Conservation (phyloP, 2,329 filamentous ascomycete genomes). For the Diaporthe amygdali region DNA sequence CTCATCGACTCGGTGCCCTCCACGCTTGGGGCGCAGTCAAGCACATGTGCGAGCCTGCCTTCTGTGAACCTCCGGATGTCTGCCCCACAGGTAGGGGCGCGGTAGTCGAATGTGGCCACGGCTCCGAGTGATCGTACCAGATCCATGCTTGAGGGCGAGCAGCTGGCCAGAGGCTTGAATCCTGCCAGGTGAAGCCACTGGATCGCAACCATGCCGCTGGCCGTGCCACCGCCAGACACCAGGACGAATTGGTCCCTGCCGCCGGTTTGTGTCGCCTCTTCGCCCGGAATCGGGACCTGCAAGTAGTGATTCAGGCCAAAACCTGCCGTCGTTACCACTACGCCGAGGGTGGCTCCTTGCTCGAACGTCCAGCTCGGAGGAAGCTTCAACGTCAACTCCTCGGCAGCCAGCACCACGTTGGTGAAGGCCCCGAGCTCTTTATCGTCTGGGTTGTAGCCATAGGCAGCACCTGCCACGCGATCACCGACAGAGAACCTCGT, state of each 20-base stretch:
- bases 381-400: neutral
- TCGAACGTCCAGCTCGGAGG: neutral
- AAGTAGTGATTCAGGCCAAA: neutral
- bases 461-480: conserved; percentile 23
- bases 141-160: conserved; percentile 51
- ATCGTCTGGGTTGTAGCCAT: conserved; percentile 17
- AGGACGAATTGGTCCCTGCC: conserved; percentile 24
- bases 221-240: neutral
- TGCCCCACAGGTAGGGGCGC: conserved; percentile 44
- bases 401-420: neutral
- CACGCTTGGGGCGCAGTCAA: conserved; percentile 60
- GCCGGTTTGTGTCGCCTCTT: neutral
- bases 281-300: neutral
- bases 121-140: conserved; percentile 53
- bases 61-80: conserved; percentile 53
- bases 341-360: neutral
- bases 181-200: conserved; percentile 1
- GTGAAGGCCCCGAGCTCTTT: neutral
- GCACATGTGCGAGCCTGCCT: conserved; percentile 46
- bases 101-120: conserved; percentile 56
- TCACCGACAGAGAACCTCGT: conserved; percentile 25
- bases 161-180: conserved; percentile 17
- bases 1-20: too few species aligned
- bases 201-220: neutral
- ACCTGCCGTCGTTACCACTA: neutral